phyloP scores from a whole-genome alignment of 768 basidiomycete species.

The Mycena alexandri region DNA sequence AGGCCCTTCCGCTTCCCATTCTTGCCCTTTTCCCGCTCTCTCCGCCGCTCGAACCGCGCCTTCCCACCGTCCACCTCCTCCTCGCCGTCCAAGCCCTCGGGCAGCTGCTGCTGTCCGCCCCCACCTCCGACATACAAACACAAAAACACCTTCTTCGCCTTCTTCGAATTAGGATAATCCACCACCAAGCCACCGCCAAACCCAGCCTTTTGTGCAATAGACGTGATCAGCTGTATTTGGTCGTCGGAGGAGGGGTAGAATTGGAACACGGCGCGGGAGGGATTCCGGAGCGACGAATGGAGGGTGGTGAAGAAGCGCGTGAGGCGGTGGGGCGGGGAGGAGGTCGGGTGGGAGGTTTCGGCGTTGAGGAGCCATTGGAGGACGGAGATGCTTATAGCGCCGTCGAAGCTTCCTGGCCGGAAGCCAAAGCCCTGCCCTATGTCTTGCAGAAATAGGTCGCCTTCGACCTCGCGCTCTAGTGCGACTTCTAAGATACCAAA shows the following conservation, averaged over 20 bases:
- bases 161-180: slow-evolving; percentile 97
- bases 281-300: slow-evolving; percentile 87
- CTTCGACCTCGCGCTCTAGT: slow-evolving; percentile 93
- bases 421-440: slow-evolving; percentile 99
- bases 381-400: slow-evolving; percentile 99
- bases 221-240: slow-evolving; percentile 95
- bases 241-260: slow-evolving; percentile 99
- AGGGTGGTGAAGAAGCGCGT: slow-evolving; percentile 94
- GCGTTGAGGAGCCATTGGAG: slow-evolving; percentile 98
- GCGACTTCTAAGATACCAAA: slow-evolving; percentile 81
- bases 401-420: slow-evolving; percentile 96
- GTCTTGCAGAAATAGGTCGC: slow-evolving; percentile 96
- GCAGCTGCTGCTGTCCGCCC: slow-evolving; percentile 73
- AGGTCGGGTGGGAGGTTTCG: slow-evolving; percentile 90
- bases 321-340: slow-evolving; percentile 88
- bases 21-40: slow-evolving; percentile 67
- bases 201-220: slow-evolving; percentile 92
- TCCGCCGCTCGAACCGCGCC: slow-evolving; percentile 81
- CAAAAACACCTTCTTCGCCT: slow-evolving; percentile 94
- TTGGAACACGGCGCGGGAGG: slow-evolving; percentile 88
- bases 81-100: slow-evolving; percentile 81
- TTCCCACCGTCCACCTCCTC: slow-evolving; percentile 60
- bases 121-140: slow-evolving; percentile 92
- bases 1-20: slow-evolving; percentile 77
- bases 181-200: slow-evolving; percentile 97